Evolutionary conservation across 352 stramenopile species (phyloP), one percentile per base, ranked within the genome.

Genomic region (Pythium biforme): DNA sequence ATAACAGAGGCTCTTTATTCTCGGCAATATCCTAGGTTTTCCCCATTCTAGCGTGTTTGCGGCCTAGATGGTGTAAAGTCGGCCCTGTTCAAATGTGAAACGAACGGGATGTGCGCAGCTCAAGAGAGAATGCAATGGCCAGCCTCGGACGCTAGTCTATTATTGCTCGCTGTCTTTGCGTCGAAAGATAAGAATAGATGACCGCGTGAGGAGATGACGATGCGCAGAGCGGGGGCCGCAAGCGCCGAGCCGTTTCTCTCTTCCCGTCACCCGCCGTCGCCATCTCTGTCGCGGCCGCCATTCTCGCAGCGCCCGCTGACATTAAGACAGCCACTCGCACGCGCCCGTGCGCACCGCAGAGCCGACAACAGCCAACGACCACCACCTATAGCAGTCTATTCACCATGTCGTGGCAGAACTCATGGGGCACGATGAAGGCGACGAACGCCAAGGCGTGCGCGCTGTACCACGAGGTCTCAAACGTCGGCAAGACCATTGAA

Each of bases 401-500:
- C n/a, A 55, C 43, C 54, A 89, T 89, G 80, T 88, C 79, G 66
- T 86, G 79, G 77, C 77, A 88, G 56, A 82, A 73, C 47, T 71
- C 79, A 51, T 91, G 82, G 79, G 75, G 76, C 17, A 88, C 74
- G 15, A 75, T 89, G 63, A 93, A 91, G 70, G 78, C 77, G 34
- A 68, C 79, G 25, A 88, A 87, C 55, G 82, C 84, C 68, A 89
- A 83, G 58, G 80, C 84, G 2, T 76, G 69, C 15, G 82, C 82
- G 15, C 73, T 91, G 19, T 93, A 93, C 77, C 88, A 81, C 51
- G 79, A 93, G 59, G 73, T 93, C 57, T 79, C 82, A 57, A 91
- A 93, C 53, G 84, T 93, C 26, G 84, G 84, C 56, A 93, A 93
- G 60, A 90, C 83, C 31, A 86, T 93, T 52, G 84, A 93, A 64